Base-by-base conservation (phyloP, 2,329 filamentous ascomycete genomes). In the Shiraia sp. region DNA sequence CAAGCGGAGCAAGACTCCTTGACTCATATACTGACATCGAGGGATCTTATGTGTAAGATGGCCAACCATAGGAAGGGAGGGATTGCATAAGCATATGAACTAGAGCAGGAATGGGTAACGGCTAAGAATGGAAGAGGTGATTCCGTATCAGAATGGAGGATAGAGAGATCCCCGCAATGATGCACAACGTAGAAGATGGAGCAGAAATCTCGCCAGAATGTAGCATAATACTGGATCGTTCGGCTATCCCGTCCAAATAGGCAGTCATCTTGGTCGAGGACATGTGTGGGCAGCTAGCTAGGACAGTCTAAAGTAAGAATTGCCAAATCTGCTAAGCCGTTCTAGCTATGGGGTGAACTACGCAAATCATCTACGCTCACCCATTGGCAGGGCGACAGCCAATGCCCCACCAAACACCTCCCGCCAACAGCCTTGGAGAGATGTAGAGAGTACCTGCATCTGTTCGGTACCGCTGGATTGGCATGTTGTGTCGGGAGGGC, bases 91-190 rank as follows among this genome's bases (percentile, higher is more conserved):
- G 40, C 31, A 36, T 40, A 45, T 38, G 23, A 33, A 53, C 53
- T 57, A 58, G 34, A 44, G 43, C 50, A 37, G 42, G 45, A 53
- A 49, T 29, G 52, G 48, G 54, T 35, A 53, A 55, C 42, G 55
- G 45, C 39, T 39, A 36, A 36, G 31, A 40, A 43, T 49, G 45
- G 45, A 53, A 39, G 41, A 34, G 33, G 16, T 16, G 25, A 36
- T 52, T 53, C 61, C 55, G 58, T 53, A 61, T 55, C 58, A 36
- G 50, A 27, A 35, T 39, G 45, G 42, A 42, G 40, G 37, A 43
- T 27, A 36, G 31, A 40, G 26, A 41, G 39, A 27, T 37, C 37
- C n/a, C 40, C 41, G 40, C 33, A 49, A 17, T 36, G 31, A 45
- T 42, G 29, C 33, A 35, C 6, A 23, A 33, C 10, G 6, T 12